These are phyloP conservation scores for Xylaria scruposa DNA, from an alignment of 495 filamentous ascomycete species.

Conservation along the genomic window DNA sequence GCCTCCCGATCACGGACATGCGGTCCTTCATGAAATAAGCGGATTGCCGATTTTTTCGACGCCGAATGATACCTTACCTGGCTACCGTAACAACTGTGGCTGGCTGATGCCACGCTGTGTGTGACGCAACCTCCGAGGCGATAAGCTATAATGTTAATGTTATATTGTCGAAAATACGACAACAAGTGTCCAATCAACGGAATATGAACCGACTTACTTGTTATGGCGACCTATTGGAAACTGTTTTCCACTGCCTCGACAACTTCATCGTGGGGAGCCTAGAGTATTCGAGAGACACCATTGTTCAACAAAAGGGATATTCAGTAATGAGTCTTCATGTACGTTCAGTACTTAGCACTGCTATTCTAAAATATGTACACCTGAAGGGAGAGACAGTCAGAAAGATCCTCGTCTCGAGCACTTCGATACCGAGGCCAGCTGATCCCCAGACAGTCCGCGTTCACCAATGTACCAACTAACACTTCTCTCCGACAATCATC, in stretches of 20 bases:
- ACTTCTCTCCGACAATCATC: slow-evolving; percentile 11
- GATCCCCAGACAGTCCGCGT: slow-evolving; percentile 37
- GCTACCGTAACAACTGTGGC: neutral
- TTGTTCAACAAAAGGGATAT: neutral
- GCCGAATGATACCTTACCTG: neutral
- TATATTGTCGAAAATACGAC: neutral
- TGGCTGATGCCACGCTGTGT: neutral
- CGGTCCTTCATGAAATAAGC: neutral
- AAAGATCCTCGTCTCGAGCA: slow-evolving; percentile 43
- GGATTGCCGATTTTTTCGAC: neutral
- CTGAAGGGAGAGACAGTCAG: slow-evolving; percentile 36
- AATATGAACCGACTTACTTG: neutral
- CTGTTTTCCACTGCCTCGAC: neutral
- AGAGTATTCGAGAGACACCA: too few species aligned
- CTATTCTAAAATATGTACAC: slow-evolving; percentile 44
- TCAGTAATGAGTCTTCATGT: slow-evolving; percentile 14
- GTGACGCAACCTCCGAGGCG: neutral
- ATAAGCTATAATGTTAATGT: neutral
- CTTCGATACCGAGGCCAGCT: slow-evolving; percentile 44
- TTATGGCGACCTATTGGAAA: neutral
- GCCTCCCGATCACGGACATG: neutral
- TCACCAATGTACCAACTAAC: slow-evolving; percentile 23
- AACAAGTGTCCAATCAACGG: neutral
- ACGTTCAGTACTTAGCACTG: slow-evolving; percentile 30
- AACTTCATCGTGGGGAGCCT: neutral